phyloP scores from a whole-genome alignment of 140 eudicot species.

The Bidens hawaiensis region DNA sequence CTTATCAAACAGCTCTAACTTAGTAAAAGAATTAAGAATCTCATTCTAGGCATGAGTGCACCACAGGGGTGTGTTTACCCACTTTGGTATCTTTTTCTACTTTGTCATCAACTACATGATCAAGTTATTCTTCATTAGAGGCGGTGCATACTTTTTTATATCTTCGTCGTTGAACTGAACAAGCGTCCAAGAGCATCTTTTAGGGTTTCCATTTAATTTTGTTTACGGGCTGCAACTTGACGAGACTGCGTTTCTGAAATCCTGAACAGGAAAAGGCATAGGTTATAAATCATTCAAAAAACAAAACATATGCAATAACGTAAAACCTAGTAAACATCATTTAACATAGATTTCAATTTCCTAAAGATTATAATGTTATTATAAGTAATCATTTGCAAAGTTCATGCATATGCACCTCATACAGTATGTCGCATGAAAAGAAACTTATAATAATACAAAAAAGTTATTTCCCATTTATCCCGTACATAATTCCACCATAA shows the following conservation, averaged over 20 bases:
- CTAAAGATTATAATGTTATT: not conserved
- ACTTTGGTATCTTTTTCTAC: slow-evolving; percentile 21
- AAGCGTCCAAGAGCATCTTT: slow-evolving; percentile 81
- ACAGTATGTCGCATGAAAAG: not conserved
- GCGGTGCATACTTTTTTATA: slow-evolving; percentile 32
- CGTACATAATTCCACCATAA: not conserved
- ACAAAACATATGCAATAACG: not conserved
- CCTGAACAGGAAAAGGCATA: slow-evolving; percentile 38
- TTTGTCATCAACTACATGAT: slow-evolving; percentile 19
- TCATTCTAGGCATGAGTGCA: too few relatives aligned
- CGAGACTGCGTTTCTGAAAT: slow-evolving; percentile 93
- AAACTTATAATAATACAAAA: not conserved
- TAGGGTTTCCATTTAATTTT: slow-evolving; percentile 81
- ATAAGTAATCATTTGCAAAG: not conserved
- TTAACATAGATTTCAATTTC: not conserved
- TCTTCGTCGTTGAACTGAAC: slow-evolving; percentile 48
- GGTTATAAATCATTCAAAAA: not conserved
- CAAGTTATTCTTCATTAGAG: slow-evolving; percentile 38
- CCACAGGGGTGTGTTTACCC: slow-evolving; percentile 27
- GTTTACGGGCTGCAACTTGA: slow-evolving; percentile 92
- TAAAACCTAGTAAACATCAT: not conserved
- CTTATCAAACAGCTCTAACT: too few relatives aligned
- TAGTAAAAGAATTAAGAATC: too few relatives aligned
- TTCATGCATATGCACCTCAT: not conserved
- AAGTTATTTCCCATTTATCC: not conserved